These are phyloP conservation scores for Chaetomium olivaceum DNA, from an alignment of 2,329 filamentous ascomycete species.

Conservation along the genomic window DNA sequence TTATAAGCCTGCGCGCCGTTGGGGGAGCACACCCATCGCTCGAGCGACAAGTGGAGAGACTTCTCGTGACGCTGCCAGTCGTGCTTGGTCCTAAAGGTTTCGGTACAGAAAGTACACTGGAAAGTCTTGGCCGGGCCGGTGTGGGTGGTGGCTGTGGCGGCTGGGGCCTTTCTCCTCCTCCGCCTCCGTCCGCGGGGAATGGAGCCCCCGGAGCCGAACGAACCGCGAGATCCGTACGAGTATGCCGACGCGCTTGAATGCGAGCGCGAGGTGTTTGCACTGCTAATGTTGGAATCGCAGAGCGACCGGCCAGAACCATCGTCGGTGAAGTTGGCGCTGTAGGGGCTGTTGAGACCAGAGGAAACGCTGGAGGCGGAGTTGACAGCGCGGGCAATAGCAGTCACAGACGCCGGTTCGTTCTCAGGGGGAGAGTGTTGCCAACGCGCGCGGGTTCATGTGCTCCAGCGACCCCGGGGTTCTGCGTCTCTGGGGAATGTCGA, in stretches of 20 bases:
- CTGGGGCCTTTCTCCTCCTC: constrained; percentile 49
- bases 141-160: constrained; percentile 34
- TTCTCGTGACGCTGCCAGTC: constrained; percentile 73
- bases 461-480: constrained; percentile 53
- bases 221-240: constrained; percentile 55
- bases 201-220: constrained; percentile 40
- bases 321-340: constrained; percentile 59
- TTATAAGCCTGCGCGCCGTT: constrained; percentile 58
- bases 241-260: constrained; percentile 62
- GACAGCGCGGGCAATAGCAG: constrained; percentile 59
- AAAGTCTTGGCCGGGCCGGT: constrained; percentile 55
- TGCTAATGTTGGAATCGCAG: constrained; percentile 62
- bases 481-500: constrained; percentile 70
- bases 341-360: constrained; percentile 59
- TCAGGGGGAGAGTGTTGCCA: constrained; percentile 62
- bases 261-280: constrained; percentile 61
- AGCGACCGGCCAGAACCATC: constrained; percentile 61
- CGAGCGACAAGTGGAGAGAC: constrained; percentile 63
- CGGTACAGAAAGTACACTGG: constrained; percentile 69
- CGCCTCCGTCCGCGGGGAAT: constrained; percentile 50
- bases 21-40: constrained; percentile 65
- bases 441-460: constrained; percentile 56
- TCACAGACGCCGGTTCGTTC: constrained; percentile 61
- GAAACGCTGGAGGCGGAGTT: constrained; percentile 53
- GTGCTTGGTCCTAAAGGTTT: constrained; percentile 67